phyloP scores from a whole-genome alignment of 2,329 filamentous ascomycete genomes.

The Aspergillus sp. region DNA sequence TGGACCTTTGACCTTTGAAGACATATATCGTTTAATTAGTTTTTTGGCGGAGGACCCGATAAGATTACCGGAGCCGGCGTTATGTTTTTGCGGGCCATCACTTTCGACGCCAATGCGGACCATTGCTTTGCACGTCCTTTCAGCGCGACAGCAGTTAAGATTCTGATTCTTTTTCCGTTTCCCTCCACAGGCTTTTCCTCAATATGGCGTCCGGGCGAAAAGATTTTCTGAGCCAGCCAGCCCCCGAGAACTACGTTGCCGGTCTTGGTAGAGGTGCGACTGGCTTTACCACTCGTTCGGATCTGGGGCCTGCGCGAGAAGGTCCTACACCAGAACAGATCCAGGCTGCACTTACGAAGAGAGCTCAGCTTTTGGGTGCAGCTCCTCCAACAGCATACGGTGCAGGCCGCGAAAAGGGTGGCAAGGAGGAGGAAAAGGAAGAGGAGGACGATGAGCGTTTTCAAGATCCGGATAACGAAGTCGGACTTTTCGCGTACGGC shows the following conservation, averaged over 20 bases:
- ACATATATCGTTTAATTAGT: conserved; percentile 9
- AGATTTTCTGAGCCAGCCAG: conserved; percentile 83
- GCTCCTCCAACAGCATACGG: conserved; percentile 68
- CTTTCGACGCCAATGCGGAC: neutral
- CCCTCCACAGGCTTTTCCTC: conserved; percentile 5
- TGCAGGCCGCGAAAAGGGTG: conserved; percentile 58
- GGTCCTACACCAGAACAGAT: conserved; percentile 97
- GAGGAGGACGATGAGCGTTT: conserved; percentile 73
- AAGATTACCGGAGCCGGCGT: conserved; percentile 19
- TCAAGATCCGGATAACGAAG: conserved; percentile 94
- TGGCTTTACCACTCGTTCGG: conserved; percentile 93
- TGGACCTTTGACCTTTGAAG: neutral
- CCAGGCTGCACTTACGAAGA: conserved; percentile 91
- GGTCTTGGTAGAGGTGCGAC: conserved; percentile 96
- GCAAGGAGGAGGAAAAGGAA: conserved; percentile 56
- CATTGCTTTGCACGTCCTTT: neutral
- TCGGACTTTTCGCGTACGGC: conserved; percentile 87
- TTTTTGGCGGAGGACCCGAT: conserved; percentile 8
- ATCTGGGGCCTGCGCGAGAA: conserved; percentile 88
- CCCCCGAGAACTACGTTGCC: conserved; percentile 83
- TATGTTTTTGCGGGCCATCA: conserved; percentile 9
- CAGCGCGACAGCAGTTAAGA: conserved; percentile 1
- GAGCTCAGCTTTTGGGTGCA: conserved; percentile 71
- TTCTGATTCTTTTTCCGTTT: neutral
- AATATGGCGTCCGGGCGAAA: conserved; percentile 55